Evolutionary conservation across 225 moss, liverwort and hornwort species (phyloP).

Genomic region (Polytrichum formosum): DNA sequence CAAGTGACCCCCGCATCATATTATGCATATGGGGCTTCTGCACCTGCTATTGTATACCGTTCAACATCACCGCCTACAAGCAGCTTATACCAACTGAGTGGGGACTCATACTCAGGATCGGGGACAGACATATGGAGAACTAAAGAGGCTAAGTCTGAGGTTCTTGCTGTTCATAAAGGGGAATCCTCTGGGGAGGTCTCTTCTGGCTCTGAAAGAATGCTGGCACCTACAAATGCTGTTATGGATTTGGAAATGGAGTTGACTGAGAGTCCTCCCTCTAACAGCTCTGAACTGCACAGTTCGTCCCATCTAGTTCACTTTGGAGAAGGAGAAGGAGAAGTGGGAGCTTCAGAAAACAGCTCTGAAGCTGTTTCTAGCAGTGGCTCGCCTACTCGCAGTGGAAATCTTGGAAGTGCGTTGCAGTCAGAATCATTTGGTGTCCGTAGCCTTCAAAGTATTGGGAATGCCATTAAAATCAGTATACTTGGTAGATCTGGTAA

Average conservation of each 20-base stretch:
- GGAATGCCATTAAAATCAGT: constrained; percentile 29
- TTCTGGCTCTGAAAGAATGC: constrained; percentile 20
- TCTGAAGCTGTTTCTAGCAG: constrained; percentile 16
- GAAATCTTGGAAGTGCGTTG: constrained; percentile 8
- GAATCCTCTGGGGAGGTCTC: constrained; percentile 23
- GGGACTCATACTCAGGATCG: constrained; percentile 28
- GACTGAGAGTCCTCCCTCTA: neutral
- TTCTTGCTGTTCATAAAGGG: constrained; percentile 11
- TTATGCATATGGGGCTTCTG: neutral
- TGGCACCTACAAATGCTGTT: constrained; percentile 17
- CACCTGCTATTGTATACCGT: neutral
- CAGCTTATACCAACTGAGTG: constrained; percentile 36
- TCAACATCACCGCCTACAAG: constrained; percentile 25
- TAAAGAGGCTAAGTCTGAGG: constrained; percentile 29
- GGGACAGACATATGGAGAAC: constrained; percentile 28
- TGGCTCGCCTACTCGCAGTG: constrained; percentile 2
- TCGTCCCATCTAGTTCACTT: constrained; percentile 13
- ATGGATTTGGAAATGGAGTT: neutral
- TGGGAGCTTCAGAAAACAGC: constrained; percentile 6
- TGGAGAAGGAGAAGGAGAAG: constrained; percentile 24
- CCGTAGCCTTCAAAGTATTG: constrained; percentile 29
- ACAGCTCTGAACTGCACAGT: constrained; percentile 8
- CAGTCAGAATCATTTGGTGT: constrained; percentile 25
- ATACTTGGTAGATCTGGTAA: constrained; percentile 29
- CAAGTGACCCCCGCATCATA: neutral